Evolutionary conservation across 371 early-diverging fungal genomes (phyloP).

Genomic region (Mucor racemosus): DNA sequence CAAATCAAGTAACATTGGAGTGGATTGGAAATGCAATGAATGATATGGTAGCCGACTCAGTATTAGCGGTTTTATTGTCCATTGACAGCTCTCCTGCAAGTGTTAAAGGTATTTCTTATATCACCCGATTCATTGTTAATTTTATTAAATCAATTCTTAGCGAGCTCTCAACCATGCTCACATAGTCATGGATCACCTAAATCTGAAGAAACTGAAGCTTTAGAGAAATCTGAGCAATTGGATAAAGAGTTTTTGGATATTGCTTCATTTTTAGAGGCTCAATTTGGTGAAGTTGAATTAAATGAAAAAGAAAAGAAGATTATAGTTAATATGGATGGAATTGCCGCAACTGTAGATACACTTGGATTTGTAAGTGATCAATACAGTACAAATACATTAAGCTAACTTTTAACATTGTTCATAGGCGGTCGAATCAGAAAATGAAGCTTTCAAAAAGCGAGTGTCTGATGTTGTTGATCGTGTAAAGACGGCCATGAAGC

Average conservation of each 20-base stretch:
- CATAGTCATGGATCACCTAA: conserved; percentile 32
- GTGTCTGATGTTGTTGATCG: conserved; percentile 37
- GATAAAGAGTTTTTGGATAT: conserved; percentile 41
- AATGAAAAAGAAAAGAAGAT: conserved; percentile 49
- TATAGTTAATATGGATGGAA: conserved; percentile 50
- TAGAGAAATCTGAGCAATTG: conserved; percentile 28
- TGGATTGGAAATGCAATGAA: conserved; percentile 93
- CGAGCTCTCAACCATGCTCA: conserved; percentile 46
- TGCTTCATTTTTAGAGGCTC: conserved; percentile 44
- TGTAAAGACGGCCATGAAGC: conserved; percentile 40
- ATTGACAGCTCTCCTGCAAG: conserved; percentile 90
- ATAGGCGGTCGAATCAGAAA: conserved; percentile 41
- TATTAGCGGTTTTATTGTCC: conserved; percentile 83
- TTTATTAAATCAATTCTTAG: conserved; percentile 16
- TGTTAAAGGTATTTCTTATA: conserved; percentile 70
- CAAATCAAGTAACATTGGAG: conserved; percentile 75
- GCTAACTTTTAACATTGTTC: neutral
- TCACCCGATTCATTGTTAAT: neutral
- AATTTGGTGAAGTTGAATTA: conserved; percentile 45
- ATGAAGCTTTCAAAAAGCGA: conserved; percentile 38
- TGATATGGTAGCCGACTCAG: conserved; percentile 96
- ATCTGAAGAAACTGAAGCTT: conserved; percentile 20
- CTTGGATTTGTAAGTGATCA: conserved; percentile 45
- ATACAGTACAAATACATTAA: neutral
- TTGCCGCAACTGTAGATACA: conserved; percentile 50